These are phyloP conservation scores for Sordaria brevicollis DNA, from an alignment of 495 filamentous ascomycete genomes.

Conservation along the genomic window DNA sequence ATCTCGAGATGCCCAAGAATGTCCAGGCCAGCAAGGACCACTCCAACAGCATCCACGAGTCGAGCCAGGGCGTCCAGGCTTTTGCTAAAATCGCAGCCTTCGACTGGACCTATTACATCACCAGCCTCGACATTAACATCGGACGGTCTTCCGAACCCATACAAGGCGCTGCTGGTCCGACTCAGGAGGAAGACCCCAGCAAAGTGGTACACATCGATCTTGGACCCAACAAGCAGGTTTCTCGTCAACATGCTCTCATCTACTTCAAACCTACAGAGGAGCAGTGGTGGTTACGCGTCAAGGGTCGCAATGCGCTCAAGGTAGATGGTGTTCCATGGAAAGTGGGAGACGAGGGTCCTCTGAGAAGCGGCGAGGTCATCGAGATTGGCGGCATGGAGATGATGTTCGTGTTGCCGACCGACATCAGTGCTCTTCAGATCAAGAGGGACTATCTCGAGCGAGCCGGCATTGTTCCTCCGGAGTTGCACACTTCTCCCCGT, in stretches of 20 bases:
- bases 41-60: slow-evolving; percentile 59
- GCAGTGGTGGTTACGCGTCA: slow-evolving; percentile 72
- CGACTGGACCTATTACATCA: slow-evolving; percentile 93
- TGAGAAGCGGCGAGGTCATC: slow-evolving; percentile 79
- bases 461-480: slow-evolving; percentile 31
- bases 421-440: slow-evolving; percentile 48
- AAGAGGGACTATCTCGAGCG: slow-evolving; percentile 40
- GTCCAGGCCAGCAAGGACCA: slow-evolving; percentile 65
- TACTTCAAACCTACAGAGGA: slow-evolving; percentile 60
- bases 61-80: slow-evolving; percentile 66
- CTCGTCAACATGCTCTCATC: slow-evolving; percentile 77
- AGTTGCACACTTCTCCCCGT: slow-evolving; percentile 9
- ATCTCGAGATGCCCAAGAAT: slow-evolving; percentile 46
- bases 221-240: slow-evolving; percentile 86
- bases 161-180: slow-evolving; percentile 10
- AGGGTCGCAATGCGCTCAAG: slow-evolving; percentile 82
- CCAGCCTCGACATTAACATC: slow-evolving; percentile 68
- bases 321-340: slow-evolving; percentile 62
- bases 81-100: slow-evolving; percentile 89
- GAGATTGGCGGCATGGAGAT: slow-evolving; percentile 89
- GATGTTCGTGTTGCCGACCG: slow-evolving; percentile 87
- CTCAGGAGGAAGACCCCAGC: slow-evolving; percentile 21
- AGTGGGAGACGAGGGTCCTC: slow-evolving; percentile 48
- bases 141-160: slow-evolving; percentile 61
- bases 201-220: slow-evolving; percentile 75